Evolutionary conservation across 2,329 filamentous ascomycete genomes (phyloP).

Genomic region (Davidsoniella neocaledoniae): DNA sequence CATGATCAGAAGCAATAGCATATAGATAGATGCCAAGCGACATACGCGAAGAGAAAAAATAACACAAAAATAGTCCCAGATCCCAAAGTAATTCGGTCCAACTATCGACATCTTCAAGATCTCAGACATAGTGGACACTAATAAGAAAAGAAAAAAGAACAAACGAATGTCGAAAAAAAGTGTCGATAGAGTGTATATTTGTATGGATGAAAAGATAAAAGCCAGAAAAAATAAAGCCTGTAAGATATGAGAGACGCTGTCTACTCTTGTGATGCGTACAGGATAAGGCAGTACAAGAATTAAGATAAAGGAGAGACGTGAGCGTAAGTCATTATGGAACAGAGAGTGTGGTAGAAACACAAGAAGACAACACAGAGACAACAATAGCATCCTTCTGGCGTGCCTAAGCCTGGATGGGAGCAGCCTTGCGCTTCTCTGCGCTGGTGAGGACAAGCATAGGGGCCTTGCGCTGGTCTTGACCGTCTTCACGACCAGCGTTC

Average conservation of each 20-base stretch:
- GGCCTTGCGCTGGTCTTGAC: constrained; percentile 56
- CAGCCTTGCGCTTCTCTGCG: constrained; percentile 68
- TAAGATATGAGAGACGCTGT: constrained; percentile 11
- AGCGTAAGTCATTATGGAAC: constrained; percentile 12
- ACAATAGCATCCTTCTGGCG: neutral
- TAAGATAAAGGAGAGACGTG: constrained; percentile 13
- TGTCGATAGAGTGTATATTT: neutral
- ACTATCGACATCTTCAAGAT: neutral
- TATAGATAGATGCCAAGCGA: neutral
- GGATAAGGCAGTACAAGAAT: constrained; percentile 8
- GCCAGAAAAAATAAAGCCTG: constrained; percentile 3
- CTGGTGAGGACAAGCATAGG: constrained; percentile 77
- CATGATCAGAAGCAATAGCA: no score
- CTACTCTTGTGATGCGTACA: constrained; percentile 9
- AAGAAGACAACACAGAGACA: constrained; percentile 1
- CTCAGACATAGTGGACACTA: constrained; percentile 1
- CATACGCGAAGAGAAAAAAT: neutral
- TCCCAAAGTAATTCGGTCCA: neutral
- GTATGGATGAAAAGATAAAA: neutral
- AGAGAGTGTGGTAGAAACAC: constrained; percentile 5
- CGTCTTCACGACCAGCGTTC: constrained; percentile 34
- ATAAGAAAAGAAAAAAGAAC: neutral
- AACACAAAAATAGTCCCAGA: neutral
- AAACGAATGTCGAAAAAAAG: constrained; percentile 1
- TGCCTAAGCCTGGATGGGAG: constrained; percentile 12